These are phyloP conservation scores for Monosporascus sp. DNA, from an alignment of 2,329 filamentous ascomycete genomes.

Conservation along the genomic window DNA sequence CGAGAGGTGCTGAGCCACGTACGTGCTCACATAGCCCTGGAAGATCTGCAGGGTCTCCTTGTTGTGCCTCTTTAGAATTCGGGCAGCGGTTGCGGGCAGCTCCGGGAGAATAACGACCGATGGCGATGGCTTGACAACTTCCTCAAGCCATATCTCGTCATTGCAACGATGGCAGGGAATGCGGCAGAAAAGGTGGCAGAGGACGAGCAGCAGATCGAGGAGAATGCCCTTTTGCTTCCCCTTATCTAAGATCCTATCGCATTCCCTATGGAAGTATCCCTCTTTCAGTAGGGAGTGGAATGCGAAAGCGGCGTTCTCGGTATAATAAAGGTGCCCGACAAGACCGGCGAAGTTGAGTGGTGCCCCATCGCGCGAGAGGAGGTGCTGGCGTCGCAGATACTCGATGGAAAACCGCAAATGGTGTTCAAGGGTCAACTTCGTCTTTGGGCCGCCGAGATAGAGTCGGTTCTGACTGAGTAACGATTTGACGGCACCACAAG, in stretches of 20 bases:
- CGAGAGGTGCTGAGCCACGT: constrained; percentile 57
- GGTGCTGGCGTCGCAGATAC: constrained; percentile 64
- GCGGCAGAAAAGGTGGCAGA: constrained; percentile 67
- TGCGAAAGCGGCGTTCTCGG: constrained; percentile 69
- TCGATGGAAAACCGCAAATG: constrained; percentile 78
- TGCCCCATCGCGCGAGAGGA: constrained; percentile 55
- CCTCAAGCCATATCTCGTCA: constrained; percentile 40
- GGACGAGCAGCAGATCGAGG: constrained; percentile 59
- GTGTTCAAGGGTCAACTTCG: constrained; percentile 65
- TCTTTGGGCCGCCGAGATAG: constrained; percentile 64
- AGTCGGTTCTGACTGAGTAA: constrained; percentile 65
- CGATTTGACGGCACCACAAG: constrained; percentile 57
- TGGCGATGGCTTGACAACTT: constrained; percentile 49
- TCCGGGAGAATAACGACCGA: constrained; percentile 62
- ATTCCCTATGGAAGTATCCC: constrained; percentile 63
- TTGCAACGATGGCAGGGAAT: constrained; percentile 40
- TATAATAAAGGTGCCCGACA: constrained; percentile 70
- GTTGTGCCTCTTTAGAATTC: constrained; percentile 58
- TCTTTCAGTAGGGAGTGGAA: constrained; percentile 69
- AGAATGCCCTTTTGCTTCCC: constrained; percentile 40
- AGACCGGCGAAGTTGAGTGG: constrained; percentile 69
- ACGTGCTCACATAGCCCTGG: constrained; percentile 63
- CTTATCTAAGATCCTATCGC: constrained; percentile 48
- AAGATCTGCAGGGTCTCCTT: constrained; percentile 60
- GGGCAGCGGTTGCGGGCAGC: constrained; percentile 52